phyloP scores from a whole-genome alignment of 1,139 yeast species.

The Kurtzmaniella quercitrusa region DNA sequence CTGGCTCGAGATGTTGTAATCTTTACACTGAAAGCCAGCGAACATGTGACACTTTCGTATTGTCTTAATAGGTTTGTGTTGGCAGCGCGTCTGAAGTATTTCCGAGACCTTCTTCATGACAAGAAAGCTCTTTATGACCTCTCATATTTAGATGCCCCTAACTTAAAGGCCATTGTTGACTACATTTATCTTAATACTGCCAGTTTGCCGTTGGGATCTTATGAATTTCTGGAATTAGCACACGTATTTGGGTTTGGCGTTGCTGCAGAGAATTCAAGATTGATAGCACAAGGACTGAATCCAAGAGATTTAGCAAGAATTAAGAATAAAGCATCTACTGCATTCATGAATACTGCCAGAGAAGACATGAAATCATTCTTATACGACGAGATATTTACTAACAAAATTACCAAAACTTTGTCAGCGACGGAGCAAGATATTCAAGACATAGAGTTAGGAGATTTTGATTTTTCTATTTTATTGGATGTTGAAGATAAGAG shows the following conservation, averaged over 20 bases:
- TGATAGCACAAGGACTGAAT: constrained; percentile 12
- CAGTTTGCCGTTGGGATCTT: constrained; percentile 17
- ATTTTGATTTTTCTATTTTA: constrained; percentile 5
- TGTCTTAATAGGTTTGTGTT: constrained; percentile 38
- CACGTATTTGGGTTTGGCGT: constrained; percentile 13
- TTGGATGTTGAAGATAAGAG: constrained; percentile 15
- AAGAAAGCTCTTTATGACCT: constrained; percentile 11
- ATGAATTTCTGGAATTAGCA: constrained; percentile 17
- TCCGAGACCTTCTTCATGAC: constrained; percentile 14
- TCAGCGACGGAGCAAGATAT: constrained; percentile 5
- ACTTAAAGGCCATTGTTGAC: constrained; percentile 40
- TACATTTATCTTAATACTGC: constrained; percentile 49
- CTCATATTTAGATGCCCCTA: constrained; percentile 15
- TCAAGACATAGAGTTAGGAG: constrained; percentile 18
- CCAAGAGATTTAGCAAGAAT: constrained; percentile 23
- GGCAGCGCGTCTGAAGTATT: constrained; percentile 32
- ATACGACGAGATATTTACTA: constrained; percentile 29
- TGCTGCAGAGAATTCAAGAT: constrained; percentile 15
- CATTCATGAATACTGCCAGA: constrained; percentile 46
- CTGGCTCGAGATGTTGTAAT: constrained; percentile 37
- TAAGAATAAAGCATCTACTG: constrained; percentile 41
- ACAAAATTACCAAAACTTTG: constrained; percentile 11
- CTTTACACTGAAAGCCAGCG: constrained; percentile 11
- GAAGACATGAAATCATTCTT: constrained; percentile 40
- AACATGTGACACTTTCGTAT: constrained; percentile 18